Evolutionary conservation across 768 basidiomycete genomes (phyloP).

Genomic region (Termitomyces sp.): DNA sequence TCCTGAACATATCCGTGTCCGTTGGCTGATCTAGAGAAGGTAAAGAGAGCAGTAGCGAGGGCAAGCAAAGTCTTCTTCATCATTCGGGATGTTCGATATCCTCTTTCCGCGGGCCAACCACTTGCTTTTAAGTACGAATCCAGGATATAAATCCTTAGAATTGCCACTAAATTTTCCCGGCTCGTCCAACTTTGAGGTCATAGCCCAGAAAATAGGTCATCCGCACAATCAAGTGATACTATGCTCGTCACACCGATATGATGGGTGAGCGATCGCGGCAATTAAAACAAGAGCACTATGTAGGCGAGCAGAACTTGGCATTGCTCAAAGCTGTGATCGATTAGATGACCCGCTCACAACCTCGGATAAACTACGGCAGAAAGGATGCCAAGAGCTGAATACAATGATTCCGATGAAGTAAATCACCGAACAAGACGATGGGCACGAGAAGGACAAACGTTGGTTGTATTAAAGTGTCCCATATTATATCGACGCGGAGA

Average conservation of each 20-base stretch:
- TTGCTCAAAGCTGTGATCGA: background rate
- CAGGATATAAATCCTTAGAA: background rate
- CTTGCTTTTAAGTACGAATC: background rate
- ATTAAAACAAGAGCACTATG: background rate
- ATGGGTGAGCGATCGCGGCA: background rate
- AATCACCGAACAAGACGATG: no score
- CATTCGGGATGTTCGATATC: background rate
- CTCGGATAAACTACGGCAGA: constrained; percentile 14
- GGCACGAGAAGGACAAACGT: no score
- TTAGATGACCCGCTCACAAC: constrained; percentile 6
- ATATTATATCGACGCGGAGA: background rate
- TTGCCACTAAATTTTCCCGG: background rate
- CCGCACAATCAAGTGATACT: constrained; percentile 9
- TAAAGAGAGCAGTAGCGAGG: constrained; percentile 8
- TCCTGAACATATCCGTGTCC: constrained; percentile 35
- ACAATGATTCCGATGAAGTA: background rate
- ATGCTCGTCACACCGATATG: background rate
- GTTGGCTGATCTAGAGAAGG: constrained; percentile 13
- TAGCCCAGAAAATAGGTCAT: background rate
- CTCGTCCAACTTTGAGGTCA: background rate
- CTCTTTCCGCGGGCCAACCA: background rate
- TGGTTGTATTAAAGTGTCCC: no score
- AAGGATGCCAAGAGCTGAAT: background rate
- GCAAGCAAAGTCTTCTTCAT: constrained; percentile 5
- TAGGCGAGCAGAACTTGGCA: constrained; percentile 5